These are phyloP conservation scores for Solanum chacoense DNA, from an alignment of 305 asterid genomes.

Conservation along the genomic window DNA sequence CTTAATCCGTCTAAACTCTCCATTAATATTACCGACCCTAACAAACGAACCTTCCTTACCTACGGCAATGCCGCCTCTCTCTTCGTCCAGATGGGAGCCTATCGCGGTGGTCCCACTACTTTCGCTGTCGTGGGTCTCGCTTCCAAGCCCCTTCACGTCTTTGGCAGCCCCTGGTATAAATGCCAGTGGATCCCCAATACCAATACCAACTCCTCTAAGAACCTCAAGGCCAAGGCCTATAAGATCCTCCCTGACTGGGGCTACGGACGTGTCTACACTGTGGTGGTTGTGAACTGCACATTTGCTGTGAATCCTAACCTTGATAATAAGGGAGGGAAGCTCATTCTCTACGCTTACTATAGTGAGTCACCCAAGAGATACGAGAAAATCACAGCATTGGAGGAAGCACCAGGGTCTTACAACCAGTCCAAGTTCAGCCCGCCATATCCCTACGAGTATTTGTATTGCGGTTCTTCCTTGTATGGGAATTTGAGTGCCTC, in stretches of 20 bases:
- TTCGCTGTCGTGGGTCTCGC: slow-evolving; percentile 56
- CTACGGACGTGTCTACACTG: slow-evolving; percentile 76
- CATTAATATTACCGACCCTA: slow-evolving; percentile 18
- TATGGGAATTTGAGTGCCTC: slow-evolving; percentile 47
- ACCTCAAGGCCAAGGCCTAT: slow-evolving; percentile 28
- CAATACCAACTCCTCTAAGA: slow-evolving; percentile 5
- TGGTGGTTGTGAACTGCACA: slow-evolving; percentile 60
- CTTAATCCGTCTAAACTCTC: slow-evolving; percentile 10
- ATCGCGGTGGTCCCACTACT: slow-evolving; percentile 55
- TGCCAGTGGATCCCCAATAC: slow-evolving; percentile 49
- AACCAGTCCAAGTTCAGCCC: slow-evolving; percentile 34
- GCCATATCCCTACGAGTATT: slow-evolving; percentile 45
- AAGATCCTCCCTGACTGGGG: slow-evolving; percentile 76
- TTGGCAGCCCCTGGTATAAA: slow-evolving; percentile 44
- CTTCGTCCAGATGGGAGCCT: slow-evolving; percentile 57
- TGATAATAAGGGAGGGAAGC: slow-evolving; percentile 53
- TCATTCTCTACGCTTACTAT: slow-evolving; percentile 50
- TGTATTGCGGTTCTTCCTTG: slow-evolving; percentile 64
- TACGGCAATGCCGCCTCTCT: slow-evolving; percentile 61
- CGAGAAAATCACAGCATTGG: slow-evolving; percentile 44
- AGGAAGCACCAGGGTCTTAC: slow-evolving; percentile 44
- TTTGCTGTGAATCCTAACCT: slow-evolving; percentile 37
- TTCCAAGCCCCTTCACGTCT: slow-evolving; percentile 54
- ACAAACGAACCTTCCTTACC: slow-evolving; percentile 40
- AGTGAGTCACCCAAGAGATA: slow-evolving; percentile 27